Evolutionary conservation across 306 rosid genomes (phyloP).

Genomic region (Purshia tridentata): DNA sequence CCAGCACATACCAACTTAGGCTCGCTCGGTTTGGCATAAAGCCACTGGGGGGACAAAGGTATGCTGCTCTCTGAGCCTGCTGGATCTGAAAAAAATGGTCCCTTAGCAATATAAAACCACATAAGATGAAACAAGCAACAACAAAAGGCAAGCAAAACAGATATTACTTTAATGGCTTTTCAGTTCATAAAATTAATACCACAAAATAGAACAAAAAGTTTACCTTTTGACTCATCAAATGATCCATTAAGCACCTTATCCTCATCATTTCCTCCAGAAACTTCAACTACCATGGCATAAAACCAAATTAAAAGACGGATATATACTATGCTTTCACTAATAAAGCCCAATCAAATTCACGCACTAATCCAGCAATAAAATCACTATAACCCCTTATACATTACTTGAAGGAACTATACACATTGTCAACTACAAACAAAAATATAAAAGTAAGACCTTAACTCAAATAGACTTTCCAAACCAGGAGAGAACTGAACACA

Average conservation of each 20-base stretch:
- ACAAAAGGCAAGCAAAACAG: neutral
- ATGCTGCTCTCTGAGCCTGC: slow-evolving; percentile 50
- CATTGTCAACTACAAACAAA: neutral
- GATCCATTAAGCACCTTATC: slow-evolving; percentile 38
- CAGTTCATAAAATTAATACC: neutral
- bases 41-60: slow-evolving; percentile 69
- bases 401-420: neutral
- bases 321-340: neutral
- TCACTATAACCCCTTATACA: neutral
- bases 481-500: neutral
- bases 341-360: neutral
- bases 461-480: neutral
- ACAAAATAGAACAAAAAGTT: neutral
- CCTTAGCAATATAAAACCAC: slow-evolving; percentile 7
- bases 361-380: neutral
- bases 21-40: slow-evolving; percentile 57
- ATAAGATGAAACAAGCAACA: slow-evolving; percentile 12
- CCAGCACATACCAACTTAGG: slow-evolving; percentile 47
- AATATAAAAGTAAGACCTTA: neutral
- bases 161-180: neutral
- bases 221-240: slow-evolving; percentile 54
- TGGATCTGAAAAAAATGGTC: slow-evolving; percentile 35
- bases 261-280: slow-evolving; percentile 42
- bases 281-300: slow-evolving; percentile 28
- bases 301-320: slow-evolving; percentile 16